Evolutionary conservation across 176 grass and related monocot genomes (phyloP), one percentile per base, ranked within the genome.

Genomic region (Elaeis guineensis): DNA sequence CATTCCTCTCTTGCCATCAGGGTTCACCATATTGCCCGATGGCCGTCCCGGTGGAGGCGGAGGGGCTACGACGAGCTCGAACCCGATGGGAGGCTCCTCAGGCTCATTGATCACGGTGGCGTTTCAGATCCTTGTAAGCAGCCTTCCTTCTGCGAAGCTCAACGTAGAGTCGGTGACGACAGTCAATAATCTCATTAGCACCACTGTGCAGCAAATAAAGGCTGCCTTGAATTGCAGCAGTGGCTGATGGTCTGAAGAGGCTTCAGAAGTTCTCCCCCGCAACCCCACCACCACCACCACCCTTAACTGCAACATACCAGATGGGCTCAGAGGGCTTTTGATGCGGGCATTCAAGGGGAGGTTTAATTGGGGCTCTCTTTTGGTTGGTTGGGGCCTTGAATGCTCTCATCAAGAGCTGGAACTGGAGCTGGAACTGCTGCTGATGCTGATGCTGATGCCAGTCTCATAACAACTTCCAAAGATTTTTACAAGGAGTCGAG

Each of bases 51-150:
- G 29, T 51, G 53, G 63, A 17, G 51, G 51, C 0, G 44, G 56
- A 0, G 58, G 32, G 7, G 69, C 28, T 3, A 64, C 87, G 11
- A 85, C 87, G 52, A 78, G 76, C 51, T 83, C 78, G 48, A 32
- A 56, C 62, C 69, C n/a, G 19, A 50, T 55, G 51, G 35, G 35
- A 14, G 35, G 35, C 35, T 44, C 35, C 35, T 44, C 60, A 0
- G 87, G 87, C 11, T 90, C 87, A 12, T 69, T 90, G n/a, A 70
- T 90, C 53, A 90, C 88, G 1, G 82, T 91, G 67, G 88, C 83
- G 23, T 91, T 91, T 55, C 83, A 83, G 76, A 86, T 91, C 65
- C 72, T 91, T 26, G 79, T 85, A 49, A 85, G 72, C 64, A 83
- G 83, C 79, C 74, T 87, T 60, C 87, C 78, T 29, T 75, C 83